Percentiles rank a stretch among this genome's conserved stretches.
Conservation (phyloP, 108 stramenopile genomes). For the Mediolabrus comicus region DNA sequence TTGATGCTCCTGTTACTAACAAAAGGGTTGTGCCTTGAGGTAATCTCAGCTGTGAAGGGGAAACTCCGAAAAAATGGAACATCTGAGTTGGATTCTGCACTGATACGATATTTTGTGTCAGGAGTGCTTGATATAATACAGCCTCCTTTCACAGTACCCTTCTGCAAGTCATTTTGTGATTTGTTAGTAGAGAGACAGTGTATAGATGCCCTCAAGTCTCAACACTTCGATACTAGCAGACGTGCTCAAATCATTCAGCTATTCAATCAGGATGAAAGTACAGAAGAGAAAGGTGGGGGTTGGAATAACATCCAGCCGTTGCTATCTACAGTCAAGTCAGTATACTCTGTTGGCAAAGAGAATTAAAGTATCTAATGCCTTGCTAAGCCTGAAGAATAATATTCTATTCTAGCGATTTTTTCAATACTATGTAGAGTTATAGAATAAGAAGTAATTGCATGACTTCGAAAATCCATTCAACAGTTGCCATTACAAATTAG, state of each 20-base stretch:
- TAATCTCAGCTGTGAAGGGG: conserved; percentile 50
- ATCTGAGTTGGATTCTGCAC: conserved; percentile 70
- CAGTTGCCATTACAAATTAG: conserved; percentile 21
- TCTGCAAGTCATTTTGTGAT: conserved; percentile 47
- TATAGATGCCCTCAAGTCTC: conserved; percentile 68
- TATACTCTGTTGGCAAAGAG: not conserved
- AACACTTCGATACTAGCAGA: conserved; percentile 59
- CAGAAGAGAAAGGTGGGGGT: not conserved
- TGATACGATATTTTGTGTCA: conserved; percentile 75
- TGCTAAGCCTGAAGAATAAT: too few species aligned
- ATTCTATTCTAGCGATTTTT: not conserved
- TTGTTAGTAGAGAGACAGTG: conserved; percentile 58
- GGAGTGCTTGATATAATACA: conserved; percentile 65
- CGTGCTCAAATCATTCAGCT: conserved; percentile 14
- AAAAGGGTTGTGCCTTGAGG: conserved; percentile 61
- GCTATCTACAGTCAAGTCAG: not conserved
- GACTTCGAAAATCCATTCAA: not conserved
- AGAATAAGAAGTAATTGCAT: not conserved
- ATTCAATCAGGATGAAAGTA: conserved; percentile 1
- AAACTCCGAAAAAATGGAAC: conserved; percentile 52
- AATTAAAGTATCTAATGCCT: too few species aligned
- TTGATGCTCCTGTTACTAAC: conserved; percentile 65
- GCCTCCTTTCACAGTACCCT: conserved; percentile 69
- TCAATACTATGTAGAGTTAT: not conserved
- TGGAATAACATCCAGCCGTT: not conserved